A percentile compares a stretch with the other conserved stretches of the same genome.
Evolutionary conservation across 176 grass and related monocot species (phyloP).

Genomic region (Triticum dicoccoides): DNA sequence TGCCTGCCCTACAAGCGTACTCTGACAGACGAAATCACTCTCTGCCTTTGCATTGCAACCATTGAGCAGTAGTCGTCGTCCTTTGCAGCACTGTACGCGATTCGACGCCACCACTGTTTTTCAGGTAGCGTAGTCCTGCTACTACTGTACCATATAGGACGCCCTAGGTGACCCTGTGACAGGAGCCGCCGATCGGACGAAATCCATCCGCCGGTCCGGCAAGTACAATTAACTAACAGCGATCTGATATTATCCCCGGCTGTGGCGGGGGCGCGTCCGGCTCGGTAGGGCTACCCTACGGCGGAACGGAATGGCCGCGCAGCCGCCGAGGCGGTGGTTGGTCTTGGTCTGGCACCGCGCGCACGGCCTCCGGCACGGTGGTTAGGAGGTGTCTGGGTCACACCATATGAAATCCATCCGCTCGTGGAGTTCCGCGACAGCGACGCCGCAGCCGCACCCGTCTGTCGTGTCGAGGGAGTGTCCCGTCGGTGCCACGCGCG

Average conservation of each 20-base stretch:
- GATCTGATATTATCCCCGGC: background rate
- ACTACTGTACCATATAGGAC: too few relatives aligned
- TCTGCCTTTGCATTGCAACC: background rate
- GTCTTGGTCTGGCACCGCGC: too few relatives aligned
- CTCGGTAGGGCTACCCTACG: background rate
- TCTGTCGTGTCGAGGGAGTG: background rate
- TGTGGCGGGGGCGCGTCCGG: background rate
- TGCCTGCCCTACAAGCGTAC: too few relatives aligned
- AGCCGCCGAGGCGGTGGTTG: slow-evolving; percentile 25
- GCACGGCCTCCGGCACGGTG: background rate
- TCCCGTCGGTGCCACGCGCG: slow-evolving; percentile 33
- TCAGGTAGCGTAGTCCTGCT: background rate
- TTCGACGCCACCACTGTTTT: background rate
- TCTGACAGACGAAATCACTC: background rate
- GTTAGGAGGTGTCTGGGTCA: background rate
- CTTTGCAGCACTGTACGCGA: too few relatives aligned
- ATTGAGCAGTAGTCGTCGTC: background rate
- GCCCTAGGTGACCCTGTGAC: background rate
- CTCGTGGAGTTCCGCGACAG: slow-evolving; percentile 32
- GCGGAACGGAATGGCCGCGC: background rate
- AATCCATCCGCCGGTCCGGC: background rate
- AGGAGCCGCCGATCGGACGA: background rate
- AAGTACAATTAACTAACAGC: background rate
- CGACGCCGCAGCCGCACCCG: slow-evolving; percentile 5
- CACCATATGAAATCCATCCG: background rate